A percentile compares a stretch with the other conserved stretches of the same genome.
Conservation (phyloP, 179 eudicot species). For the Kewa caespitosa region DNA sequence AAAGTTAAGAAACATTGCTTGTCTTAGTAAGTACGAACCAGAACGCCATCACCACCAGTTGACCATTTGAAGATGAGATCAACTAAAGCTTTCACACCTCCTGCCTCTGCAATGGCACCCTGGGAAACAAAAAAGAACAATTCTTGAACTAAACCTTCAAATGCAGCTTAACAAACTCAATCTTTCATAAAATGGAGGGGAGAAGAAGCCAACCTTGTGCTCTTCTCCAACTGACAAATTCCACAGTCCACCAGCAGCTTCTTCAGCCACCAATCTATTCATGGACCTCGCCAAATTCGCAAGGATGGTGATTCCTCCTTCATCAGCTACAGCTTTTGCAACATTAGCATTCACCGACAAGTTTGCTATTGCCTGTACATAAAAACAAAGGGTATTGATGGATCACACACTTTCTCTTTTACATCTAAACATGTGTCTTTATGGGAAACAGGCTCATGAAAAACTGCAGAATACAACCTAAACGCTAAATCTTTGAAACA, state of each 20-base stretch:
- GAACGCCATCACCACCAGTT: constrained; percentile 84
- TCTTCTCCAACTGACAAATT: constrained; percentile 99
- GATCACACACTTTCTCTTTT: neutral
- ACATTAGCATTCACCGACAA: constrained; percentile 89
- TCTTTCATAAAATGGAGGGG: neutral
- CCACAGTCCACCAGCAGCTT: constrained; percentile 99
- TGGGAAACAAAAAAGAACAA: constrained; percentile 30
- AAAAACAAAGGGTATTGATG: neutral
- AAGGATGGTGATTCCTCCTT: constrained; percentile 83
- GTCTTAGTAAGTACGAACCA: constrained; percentile 55
- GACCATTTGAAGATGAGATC: constrained; percentile 95
- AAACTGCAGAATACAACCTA: neutral
- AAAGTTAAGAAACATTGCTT: neutral
- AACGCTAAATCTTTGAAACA: neutral
- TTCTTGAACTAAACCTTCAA: constrained; percentile 9
- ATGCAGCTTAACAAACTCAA: neutral
- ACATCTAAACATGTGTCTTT: neutral
- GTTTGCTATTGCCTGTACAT: constrained; percentile 85
- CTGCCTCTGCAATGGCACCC: constrained; percentile 97
- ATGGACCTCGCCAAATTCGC: constrained; percentile 79
- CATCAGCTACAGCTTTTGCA: constrained; percentile 63
- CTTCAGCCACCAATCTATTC: constrained; percentile 96
- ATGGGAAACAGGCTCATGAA: neutral
- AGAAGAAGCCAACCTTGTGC: constrained; percentile 73
- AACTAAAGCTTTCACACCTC: constrained; percentile 89